Conservation (phyloP, 2,329 filamentous ascomycete genomes). For the Lachnellula hyalina region DNA sequence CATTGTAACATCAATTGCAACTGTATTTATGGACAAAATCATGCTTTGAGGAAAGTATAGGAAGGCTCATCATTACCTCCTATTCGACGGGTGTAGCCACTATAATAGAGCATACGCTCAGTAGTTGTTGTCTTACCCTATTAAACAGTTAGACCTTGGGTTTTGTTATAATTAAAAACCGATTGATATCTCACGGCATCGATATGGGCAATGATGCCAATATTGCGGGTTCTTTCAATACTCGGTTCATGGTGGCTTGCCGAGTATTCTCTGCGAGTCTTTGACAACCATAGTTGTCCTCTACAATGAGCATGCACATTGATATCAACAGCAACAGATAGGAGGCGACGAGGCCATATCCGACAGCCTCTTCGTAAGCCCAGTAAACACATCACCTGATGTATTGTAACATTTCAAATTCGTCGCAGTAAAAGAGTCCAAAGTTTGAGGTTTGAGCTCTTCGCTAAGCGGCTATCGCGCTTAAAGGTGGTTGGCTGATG, state of each 20-base stretch:
- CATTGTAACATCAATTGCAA: background rate
- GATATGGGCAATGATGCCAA: slow-evolving; percentile 97
- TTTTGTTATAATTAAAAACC: background rate
- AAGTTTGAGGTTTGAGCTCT: background rate
- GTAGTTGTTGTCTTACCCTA: slow-evolving; percentile 95
- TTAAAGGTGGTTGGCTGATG: slow-evolving; percentile 5
- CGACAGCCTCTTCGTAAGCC: slow-evolving; percentile 20
- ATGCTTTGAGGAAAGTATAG: background rate
- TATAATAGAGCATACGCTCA: slow-evolving; percentile 98
- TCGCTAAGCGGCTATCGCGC: slow-evolving; percentile 20
- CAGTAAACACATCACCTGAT: slow-evolving; percentile 28
- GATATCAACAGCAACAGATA: background rate
- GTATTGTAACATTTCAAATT: too few relatives aligned
- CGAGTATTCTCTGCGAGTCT: slow-evolving; percentile 12
- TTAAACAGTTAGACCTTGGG: background rate
- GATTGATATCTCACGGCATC: slow-evolving; percentile 61
- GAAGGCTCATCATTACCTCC: slow-evolving; percentile 47
- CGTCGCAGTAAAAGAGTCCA: background rate
- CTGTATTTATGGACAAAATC: background rate
- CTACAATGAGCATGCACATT: background rate
- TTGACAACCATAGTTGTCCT: slow-evolving; percentile 1
- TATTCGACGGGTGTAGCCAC: slow-evolving; percentile 79
- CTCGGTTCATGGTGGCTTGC: slow-evolving; percentile 21
- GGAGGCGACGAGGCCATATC: slow-evolving; percentile 23
- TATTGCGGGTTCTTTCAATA: slow-evolving; percentile 70